Evolutionary conservation across 164 flowering plant genomes (phyloP).

Genomic region (Magnolia changhungtana): DNA sequence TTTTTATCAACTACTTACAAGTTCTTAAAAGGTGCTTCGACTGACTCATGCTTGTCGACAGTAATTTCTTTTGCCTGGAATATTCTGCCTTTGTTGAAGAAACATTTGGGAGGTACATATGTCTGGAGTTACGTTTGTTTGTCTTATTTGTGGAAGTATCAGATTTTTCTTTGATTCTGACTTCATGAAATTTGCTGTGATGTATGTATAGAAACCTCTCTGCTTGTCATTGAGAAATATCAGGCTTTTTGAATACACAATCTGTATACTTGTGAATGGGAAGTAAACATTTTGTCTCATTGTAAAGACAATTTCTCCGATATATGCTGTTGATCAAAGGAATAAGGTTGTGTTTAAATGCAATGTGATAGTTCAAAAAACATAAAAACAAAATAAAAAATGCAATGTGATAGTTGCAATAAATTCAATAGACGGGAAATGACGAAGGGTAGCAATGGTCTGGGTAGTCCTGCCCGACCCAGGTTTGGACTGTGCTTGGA

Average conservation of each 20-base stretch:
- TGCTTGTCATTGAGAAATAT: neutral
- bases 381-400: too few relatives aligned
- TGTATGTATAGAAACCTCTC: neutral
- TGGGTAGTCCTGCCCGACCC: too few relatives aligned
- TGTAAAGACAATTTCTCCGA: neutral
- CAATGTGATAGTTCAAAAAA: too few relatives aligned
- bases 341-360: too few relatives aligned
- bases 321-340: too few relatives aligned
- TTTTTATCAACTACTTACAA: conserved; percentile 53
- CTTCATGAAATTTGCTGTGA: neutral
- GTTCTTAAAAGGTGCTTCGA: conserved; percentile 54
- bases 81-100: conserved; percentile 30
- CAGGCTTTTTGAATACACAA: too few relatives aligned
- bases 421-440: too few relatives aligned
- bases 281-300: neutral
- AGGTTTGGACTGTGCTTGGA: too few relatives aligned
- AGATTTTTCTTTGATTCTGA: neutral
- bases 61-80: conserved; percentile 4
- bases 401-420: too few relatives aligned
- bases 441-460: too few relatives aligned
- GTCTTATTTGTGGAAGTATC: too few relatives aligned
- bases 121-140: neutral
- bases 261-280: neutral
- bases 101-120: conserved; percentile 48
- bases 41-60: conserved; percentile 45